Conservation (phyloP, 495 filamentous ascomycete genomes). For the Letharia columbiana region DNA sequence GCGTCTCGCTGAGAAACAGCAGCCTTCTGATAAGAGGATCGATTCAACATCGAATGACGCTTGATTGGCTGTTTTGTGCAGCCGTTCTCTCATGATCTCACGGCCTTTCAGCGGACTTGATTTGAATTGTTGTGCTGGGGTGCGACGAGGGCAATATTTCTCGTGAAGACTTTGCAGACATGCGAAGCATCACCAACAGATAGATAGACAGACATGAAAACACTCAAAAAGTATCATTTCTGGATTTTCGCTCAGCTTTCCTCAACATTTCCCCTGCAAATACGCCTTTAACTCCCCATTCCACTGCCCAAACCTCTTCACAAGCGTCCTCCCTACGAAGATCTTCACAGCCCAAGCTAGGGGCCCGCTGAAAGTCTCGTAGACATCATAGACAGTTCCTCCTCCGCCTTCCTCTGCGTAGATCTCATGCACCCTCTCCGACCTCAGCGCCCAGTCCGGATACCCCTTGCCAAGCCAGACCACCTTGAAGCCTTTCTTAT, state of each 20-base stretch:
- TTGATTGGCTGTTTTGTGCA: too few relatives aligned
- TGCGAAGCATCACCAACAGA: too few relatives aligned
- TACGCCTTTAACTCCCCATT: constrained; percentile 22
- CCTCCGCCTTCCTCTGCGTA: constrained; percentile 6
- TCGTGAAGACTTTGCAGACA: too few relatives aligned
- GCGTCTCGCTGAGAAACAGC: too few relatives aligned
- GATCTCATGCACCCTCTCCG: constrained; percentile 27
- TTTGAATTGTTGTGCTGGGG: too few relatives aligned
- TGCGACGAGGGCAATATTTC: too few relatives aligned
- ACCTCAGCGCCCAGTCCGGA: constrained; percentile 24
- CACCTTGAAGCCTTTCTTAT: constrained; percentile 12
- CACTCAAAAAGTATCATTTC: too few relatives aligned
- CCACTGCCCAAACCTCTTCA: constrained; percentile 27
- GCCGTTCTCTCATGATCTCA: too few relatives aligned
- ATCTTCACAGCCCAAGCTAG: constrained; percentile 16
- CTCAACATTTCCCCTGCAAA: constrained; percentile 4
- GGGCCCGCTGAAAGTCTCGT: constrained; percentile 27
- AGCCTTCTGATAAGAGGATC: too few relatives aligned
- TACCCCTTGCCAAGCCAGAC: constrained; percentile 24
- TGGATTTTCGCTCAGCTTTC: not conserved
- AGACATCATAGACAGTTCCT: constrained; percentile 21
- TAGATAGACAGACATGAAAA: too few relatives aligned
- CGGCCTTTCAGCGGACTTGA: too few relatives aligned
- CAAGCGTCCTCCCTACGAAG: constrained; percentile 16
- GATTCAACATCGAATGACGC: too few relatives aligned